Evolutionary conservation across 140 eudicot species (phyloP).

Genomic region (Oenanthe javanica): DNA sequence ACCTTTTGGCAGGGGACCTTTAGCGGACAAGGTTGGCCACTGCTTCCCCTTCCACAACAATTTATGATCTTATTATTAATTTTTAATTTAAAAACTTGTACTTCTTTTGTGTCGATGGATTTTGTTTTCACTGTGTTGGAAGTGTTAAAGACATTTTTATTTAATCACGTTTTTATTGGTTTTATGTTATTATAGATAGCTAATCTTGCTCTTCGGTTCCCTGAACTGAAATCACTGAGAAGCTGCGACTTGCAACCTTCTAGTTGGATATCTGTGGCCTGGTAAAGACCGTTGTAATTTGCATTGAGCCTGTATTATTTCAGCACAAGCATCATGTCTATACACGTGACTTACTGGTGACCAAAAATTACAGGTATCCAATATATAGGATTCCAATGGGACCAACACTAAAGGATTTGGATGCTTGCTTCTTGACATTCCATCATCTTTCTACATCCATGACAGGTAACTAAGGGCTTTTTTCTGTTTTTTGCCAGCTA

Average conservation of each 20-base stretch:
- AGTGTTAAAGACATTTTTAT: neutral
- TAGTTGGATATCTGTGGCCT: constrained; percentile 96
- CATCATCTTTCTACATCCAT: constrained; percentile 72
- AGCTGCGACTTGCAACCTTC: constrained; percentile 66
- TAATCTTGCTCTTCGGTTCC: constrained; percentile 45
- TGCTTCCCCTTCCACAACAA: neutral
- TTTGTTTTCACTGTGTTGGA: neutral
- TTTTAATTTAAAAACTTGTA: neutral
- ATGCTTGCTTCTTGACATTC: constrained; percentile 91
- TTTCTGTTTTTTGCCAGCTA: neutral
- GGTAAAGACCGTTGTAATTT: constrained; percentile 41
- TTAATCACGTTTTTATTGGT: too few relatives aligned
- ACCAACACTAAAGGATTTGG: constrained; percentile 77
- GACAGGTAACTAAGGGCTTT: constrained; percentile 33
- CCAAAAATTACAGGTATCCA: constrained; percentile 56
- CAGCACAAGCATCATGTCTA: neutral
- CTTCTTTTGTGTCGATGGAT: neutral
- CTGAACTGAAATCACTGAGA: constrained; percentile 48
- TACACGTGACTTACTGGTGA: constrained; percentile 9
- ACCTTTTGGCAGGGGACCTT: constrained; percentile 85
- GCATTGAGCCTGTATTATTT: neutral
- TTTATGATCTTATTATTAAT: too few relatives aligned
- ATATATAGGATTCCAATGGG: constrained; percentile 91
- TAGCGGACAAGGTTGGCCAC: constrained; percentile 61
- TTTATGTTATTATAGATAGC: constrained; percentile 33